These are phyloP conservation scores for Xylaria scruposa DNA, from an alignment of 495 filamentous ascomycete genomes.

Conservation along the genomic window DNA sequence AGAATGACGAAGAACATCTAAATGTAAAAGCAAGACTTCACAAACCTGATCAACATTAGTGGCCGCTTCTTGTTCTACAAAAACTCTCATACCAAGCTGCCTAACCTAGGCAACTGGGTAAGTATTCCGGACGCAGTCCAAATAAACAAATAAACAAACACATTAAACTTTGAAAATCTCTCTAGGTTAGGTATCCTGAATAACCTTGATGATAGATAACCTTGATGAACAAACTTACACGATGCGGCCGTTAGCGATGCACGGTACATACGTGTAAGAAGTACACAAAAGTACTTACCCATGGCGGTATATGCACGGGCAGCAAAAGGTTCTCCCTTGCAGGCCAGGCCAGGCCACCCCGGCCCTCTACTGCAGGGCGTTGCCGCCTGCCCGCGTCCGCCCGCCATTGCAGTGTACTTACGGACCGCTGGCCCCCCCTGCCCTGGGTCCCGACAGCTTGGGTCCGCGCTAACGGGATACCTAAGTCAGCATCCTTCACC, in stretches of 20 bases:
- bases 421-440: not conserved
- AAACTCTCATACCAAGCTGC: not conserved
- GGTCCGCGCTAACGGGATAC: constrained; percentile 6
- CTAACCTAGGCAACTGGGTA: not conserved
- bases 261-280: not conserved
- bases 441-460: constrained; percentile 10
- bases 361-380: not conserved
- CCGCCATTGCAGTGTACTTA: not conserved
- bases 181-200: not conserved
- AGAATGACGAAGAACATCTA: not conserved
- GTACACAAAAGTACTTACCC: not conserved
- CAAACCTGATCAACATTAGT: not conserved
- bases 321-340: not conserved
- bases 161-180: not conserved
- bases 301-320: not conserved
- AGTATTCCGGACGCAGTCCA: not conserved
- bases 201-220: not conserved
- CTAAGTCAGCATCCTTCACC: no score
- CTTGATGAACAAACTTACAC: not conserved
- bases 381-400: not conserved
- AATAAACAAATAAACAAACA: no score
- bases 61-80: no score
- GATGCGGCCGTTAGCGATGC: no score
- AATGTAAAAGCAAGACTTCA: no score
- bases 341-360: not conserved